Evolutionary conservation across 2,329 filamentous ascomycete genomes (phyloP).

Genomic region (Arthrinium puccinioides): DNA sequence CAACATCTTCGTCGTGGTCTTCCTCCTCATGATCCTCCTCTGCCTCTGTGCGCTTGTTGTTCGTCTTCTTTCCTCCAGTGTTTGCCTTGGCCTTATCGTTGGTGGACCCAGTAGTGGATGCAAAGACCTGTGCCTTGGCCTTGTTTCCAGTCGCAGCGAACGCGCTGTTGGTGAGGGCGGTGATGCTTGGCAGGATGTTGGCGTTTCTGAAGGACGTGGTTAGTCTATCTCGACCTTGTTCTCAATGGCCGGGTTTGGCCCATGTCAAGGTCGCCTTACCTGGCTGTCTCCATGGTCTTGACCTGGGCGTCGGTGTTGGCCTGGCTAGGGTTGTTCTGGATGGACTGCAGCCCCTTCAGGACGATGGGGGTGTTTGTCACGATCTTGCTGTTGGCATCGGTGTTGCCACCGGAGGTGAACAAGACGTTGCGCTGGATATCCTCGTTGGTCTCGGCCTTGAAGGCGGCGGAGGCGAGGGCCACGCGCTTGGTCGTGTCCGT

Average conservation of each 20-base stretch:
- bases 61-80: too few species aligned
- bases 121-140: slow-evolving; percentile 3
- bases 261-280: slow-evolving; percentile 3
- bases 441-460: slow-evolving; percentile 10
- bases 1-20: too few species aligned
- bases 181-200: slow-evolving; percentile 12
- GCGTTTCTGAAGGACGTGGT: slow-evolving; percentile 7
- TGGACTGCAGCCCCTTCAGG: slow-evolving; percentile 8
- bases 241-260: too few species aligned
- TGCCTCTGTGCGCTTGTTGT: too few species aligned
- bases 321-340: slow-evolving; percentile 8
- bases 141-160: slow-evolving; percentile 6
- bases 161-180: slow-evolving; percentile 7
- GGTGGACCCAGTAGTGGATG: slow-evolving; percentile 5
- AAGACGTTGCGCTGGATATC: slow-evolving; percentile 9
- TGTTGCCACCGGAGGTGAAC: slow-evolving; percentile 7
- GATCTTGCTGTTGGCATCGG: slow-evolving; percentile 9
- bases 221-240: not conserved
- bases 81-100: too few species aligned
- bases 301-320: slow-evolving; percentile 8
- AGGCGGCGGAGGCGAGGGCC: slow-evolving; percentile 6
- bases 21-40: too few species aligned
- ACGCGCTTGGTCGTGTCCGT: slow-evolving; percentile 2
- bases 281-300: slow-evolving; percentile 8
- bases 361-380: slow-evolving; percentile 11